Percentiles rank a stretch among this genome's conserved stretches.
Conservation (phyloP, 805 yeast species). For the Candida nanaspora region DNA sequence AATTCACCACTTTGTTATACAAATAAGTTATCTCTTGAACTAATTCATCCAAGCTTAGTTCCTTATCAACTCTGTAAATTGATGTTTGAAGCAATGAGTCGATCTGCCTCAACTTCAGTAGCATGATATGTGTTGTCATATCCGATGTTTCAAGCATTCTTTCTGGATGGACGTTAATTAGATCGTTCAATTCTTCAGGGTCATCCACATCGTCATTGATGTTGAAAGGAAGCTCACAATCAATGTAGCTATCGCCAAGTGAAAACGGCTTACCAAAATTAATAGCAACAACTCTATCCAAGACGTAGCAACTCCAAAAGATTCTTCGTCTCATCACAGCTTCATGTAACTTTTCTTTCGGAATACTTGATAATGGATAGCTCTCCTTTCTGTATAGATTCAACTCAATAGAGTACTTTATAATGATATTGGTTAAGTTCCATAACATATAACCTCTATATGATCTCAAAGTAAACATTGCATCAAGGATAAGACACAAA, state of each 20-base stretch:
- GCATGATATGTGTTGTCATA: constrained; percentile 8
- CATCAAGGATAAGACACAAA: constrained; percentile 8
- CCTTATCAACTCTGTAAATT: constrained; percentile 14
- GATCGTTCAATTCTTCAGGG: constrained; percentile 9
- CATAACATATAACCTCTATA: constrained; percentile 14
- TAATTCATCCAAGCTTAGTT: constrained; percentile 5
- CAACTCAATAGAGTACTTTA: constrained; percentile 15
- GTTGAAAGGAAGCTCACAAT: constrained; percentile 32
- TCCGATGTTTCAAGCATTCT: constrained; percentile 11
- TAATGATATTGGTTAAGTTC: constrained; percentile 13
- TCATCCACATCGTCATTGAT: constrained; percentile 13
- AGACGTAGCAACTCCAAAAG: constrained; percentile 43
- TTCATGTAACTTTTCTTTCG: constrained; percentile 8
- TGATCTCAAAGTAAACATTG: constrained; percentile 12
- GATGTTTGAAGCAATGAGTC: constrained; percentile 14
- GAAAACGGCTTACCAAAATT: constrained; percentile 43
- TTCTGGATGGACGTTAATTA: constrained; percentile 14
- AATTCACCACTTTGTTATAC: constrained; percentile 8
- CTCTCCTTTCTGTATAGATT: constrained; percentile 12
- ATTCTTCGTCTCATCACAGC: constrained; percentile 19
- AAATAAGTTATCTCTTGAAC: constrained; percentile 5
- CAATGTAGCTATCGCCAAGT: constrained; percentile 43
- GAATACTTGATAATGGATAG: not conserved
- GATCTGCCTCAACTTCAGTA: constrained; percentile 10
- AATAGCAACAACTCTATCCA: constrained; percentile 41